Evolutionary conservation across 1,284 basidiomycete species (phyloP).

Genomic region (Vanrija sp.): DNA sequence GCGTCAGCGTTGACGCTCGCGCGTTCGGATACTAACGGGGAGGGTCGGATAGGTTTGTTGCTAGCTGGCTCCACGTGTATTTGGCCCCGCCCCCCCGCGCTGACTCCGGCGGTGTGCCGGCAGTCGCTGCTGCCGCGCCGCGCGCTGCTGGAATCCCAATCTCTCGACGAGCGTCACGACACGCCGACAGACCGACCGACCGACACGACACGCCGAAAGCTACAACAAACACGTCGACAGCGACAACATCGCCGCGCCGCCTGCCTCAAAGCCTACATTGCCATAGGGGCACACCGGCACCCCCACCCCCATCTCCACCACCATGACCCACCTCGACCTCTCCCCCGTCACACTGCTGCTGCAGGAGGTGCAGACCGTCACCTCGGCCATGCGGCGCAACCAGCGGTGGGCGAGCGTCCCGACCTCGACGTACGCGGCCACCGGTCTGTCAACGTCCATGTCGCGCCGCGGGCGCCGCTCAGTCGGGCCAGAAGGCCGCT

Average conservation of each 20-base stretch:
- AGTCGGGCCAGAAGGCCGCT: neutral
- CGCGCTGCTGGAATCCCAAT: too few species aligned
- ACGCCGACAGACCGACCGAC: too few species aligned
- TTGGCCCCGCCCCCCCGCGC: neutral
- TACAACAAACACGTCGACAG: neutral
- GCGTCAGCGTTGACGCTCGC: neutral
- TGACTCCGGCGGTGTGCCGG: neutral
- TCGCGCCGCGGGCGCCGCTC: conserved; percentile 2
- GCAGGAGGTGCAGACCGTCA: conserved; percentile 82
- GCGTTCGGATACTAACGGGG: neutral
- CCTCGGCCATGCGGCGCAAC: conserved; percentile 95
- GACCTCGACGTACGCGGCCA: conserved; percentile 26
- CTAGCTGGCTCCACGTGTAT: neutral
- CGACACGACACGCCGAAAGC: neutral
- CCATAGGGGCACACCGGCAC: too few species aligned
- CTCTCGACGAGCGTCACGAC: neutral
- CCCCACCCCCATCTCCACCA: neutral
- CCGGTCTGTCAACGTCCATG: conserved; percentile 30
- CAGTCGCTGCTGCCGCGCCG: neutral
- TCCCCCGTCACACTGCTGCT: conserved; percentile 43
- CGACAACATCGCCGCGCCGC: neutral
- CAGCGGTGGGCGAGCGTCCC: conserved; percentile 74
- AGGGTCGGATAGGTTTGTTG: neutral
- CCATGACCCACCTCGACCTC: conserved; percentile 30
- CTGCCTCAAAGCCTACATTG: neutral